Evolutionary conservation across 768 basidiomycete species (phyloP).

Genomic region (Boletus barrowsii): DNA sequence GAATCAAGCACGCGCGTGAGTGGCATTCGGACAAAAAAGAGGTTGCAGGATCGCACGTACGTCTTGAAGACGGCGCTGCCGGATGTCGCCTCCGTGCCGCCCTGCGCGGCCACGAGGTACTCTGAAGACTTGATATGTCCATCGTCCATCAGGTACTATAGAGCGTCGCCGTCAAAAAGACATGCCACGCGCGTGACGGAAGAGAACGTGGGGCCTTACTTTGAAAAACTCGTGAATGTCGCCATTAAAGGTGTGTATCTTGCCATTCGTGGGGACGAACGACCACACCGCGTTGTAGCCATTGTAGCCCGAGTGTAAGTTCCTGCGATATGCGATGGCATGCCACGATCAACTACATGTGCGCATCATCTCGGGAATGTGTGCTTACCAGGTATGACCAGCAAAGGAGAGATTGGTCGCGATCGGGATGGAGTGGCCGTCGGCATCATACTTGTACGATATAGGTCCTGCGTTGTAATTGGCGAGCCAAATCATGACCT

Average conservation of each 20-base stretch:
- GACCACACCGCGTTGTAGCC: conserved; percentile 51
- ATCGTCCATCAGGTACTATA: conserved; percentile 53
- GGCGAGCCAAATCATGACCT: conserved; percentile 68
- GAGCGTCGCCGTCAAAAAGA: background rate
- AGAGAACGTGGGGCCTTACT: conserved; percentile 26
- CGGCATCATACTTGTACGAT: conserved; percentile 42
- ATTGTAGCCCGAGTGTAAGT: conserved; percentile 54
- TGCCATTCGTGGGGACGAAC: conserved; percentile 39
- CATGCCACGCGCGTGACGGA: background rate
- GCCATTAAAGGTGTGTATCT: conserved; percentile 47
- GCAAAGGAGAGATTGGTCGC: conserved; percentile 41
- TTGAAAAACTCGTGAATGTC: conserved; percentile 54
- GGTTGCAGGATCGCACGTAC: conserved; percentile 33
- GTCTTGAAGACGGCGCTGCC: conserved; percentile 54
- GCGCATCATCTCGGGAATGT: background rate
- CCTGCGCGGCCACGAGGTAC: conserved; percentile 57
- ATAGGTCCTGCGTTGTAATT: conserved; percentile 59
- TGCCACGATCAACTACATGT: background rate
- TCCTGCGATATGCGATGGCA: conserved; percentile 32
- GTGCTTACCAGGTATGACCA: conserved; percentile 47
- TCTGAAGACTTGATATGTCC: conserved; percentile 48
- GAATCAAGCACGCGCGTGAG: background rate
- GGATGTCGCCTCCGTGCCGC: conserved; percentile 59
- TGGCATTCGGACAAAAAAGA: background rate
- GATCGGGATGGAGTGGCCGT: conserved; percentile 46